These are phyloP conservation scores for Rugonectria rugulosa DNA, from an alignment of 2,329 filamentous ascomycete genomes.

Conservation along the genomic window DNA sequence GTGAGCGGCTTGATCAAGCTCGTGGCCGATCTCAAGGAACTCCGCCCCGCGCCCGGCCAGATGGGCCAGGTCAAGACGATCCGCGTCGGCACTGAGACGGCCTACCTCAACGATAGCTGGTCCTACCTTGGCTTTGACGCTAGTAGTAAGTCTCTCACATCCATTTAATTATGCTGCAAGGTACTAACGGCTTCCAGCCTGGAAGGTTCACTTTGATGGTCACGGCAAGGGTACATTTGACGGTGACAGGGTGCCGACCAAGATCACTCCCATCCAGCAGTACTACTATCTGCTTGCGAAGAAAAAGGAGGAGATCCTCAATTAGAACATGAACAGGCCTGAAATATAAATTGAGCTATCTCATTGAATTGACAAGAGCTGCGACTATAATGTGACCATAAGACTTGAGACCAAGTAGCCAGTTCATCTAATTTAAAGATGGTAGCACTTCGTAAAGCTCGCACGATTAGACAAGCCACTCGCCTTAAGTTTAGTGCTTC, in stretches of 20 bases:
- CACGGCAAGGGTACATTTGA: constrained; percentile 45
- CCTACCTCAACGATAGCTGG: constrained; percentile 58
- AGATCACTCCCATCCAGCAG: constrained; percentile 37
- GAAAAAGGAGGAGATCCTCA: constrained; percentile 39
- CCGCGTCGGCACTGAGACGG: constrained; percentile 47
- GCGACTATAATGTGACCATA: no score
- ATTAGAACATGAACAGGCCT: background rate
- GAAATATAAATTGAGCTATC: background rate
- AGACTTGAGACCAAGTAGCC: no score
- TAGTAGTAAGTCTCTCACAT: constrained; percentile 49
- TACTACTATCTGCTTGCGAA: constrained; percentile 47
- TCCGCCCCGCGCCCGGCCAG: constrained; percentile 54
- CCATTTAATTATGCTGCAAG: accelerated
- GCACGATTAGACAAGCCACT: no score
- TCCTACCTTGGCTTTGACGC: constrained; percentile 54
- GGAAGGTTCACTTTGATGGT: constrained; percentile 50
- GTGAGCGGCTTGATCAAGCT: constrained; percentile 53
- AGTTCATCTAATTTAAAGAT: no score
- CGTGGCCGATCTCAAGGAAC: constrained; percentile 50
- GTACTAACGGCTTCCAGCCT: constrained; percentile 38
- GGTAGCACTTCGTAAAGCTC: no score
- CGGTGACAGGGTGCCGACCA: constrained; percentile 40
- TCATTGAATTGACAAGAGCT: no score
- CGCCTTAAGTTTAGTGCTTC: no score
- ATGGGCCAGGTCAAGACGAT: constrained; percentile 57